These are phyloP conservation scores for Sphagnum contortum DNA, from an alignment of 225 moss, liverwort and hornwort genomes.

Conservation along the genomic window DNA sequence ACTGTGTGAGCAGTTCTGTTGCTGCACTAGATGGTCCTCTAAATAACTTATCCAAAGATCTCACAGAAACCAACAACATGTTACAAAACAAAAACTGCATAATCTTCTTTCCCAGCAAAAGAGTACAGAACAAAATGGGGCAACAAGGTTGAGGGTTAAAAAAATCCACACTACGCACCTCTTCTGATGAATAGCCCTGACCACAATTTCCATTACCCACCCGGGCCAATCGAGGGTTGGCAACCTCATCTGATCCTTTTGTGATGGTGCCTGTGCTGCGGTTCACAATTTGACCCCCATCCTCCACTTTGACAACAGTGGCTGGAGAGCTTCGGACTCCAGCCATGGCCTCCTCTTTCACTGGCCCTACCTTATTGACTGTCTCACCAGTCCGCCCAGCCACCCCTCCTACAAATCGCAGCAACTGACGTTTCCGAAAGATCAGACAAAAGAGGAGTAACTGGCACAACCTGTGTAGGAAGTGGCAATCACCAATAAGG, in stretches of 20 bases:
- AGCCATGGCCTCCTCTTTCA: constrained; percentile 36
- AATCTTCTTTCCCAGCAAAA: too few relatives aligned
- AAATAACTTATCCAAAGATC: too few relatives aligned
- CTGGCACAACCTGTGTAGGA: constrained; percentile 87
- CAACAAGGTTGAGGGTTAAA: too few relatives aligned
- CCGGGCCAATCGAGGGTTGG: constrained; percentile 53
- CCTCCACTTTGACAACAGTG: constrained; percentile 62
- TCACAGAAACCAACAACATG: too few relatives aligned
- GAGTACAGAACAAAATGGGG: too few relatives aligned
- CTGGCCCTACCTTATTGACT: constrained; percentile 20
- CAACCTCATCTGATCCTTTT: constrained; percentile 62
- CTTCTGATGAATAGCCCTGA: constrained; percentile 93
- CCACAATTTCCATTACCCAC: constrained; percentile 90
- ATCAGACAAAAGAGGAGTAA: constrained; percentile 92
- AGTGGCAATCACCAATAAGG: constrained; percentile 81
- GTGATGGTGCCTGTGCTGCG: constrained; percentile 33
- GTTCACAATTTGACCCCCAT: constrained; percentile 31
- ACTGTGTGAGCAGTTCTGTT: too few relatives aligned
- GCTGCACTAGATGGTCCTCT: too few relatives aligned
- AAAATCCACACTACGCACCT: constrained; percentile 25
- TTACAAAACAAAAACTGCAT: too few relatives aligned
- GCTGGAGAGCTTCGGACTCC: constrained; percentile 27
- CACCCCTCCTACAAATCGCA: constrained; percentile 40
- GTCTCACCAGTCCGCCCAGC: constrained; percentile 21
- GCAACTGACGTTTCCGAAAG: constrained; percentile 84